Evolutionary conservation across 192 early-diverging fungal species (phyloP).

Genomic region (Powellomyces hirtus): DNA sequence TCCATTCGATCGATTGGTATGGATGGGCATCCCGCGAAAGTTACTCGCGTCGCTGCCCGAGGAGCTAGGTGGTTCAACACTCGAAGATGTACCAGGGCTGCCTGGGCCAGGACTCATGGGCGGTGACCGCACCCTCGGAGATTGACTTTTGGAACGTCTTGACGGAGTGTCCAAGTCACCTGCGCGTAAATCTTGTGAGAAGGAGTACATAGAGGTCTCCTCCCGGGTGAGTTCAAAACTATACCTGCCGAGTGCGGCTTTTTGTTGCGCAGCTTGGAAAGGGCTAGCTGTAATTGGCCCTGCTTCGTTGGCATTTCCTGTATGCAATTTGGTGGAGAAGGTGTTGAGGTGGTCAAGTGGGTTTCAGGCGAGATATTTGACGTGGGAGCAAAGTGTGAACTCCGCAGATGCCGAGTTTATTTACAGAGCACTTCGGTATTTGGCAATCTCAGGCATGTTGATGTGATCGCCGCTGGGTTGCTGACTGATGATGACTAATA

Average conservation of each 20-base stretch:
- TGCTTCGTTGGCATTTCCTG: not conserved
- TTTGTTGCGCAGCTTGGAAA: constrained; percentile 11
- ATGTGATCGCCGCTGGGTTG: too few relatives aligned
- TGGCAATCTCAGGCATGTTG: too few relatives aligned
- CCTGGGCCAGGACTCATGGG: not conserved
- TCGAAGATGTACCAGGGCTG: not conserved
- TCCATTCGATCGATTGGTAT: not conserved
- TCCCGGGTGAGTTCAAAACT: not conserved
- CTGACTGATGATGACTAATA: too few relatives aligned
- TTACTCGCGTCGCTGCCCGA: not conserved
- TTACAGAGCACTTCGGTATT: too few relatives aligned
- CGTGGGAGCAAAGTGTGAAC: too few relatives aligned
- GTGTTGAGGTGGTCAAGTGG: too few relatives aligned
- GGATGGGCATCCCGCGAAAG: not conserved
- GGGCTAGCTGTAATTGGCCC: not conserved
- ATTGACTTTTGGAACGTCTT: not conserved
- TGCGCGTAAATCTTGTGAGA: not conserved
- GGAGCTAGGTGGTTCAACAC: not conserved
- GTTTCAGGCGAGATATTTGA: too few relatives aligned
- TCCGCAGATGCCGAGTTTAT: too few relatives aligned
- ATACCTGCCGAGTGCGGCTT: not conserved
- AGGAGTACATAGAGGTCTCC: not conserved
- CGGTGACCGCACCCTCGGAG: not conserved
- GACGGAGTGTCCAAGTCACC: not conserved
- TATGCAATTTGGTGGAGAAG: too few relatives aligned